Evolutionary conservation across 78 protist species (phyloP), one percentile per base, ranked within the genome.

Genomic region (Polysphondylium violaceum): DNA sequence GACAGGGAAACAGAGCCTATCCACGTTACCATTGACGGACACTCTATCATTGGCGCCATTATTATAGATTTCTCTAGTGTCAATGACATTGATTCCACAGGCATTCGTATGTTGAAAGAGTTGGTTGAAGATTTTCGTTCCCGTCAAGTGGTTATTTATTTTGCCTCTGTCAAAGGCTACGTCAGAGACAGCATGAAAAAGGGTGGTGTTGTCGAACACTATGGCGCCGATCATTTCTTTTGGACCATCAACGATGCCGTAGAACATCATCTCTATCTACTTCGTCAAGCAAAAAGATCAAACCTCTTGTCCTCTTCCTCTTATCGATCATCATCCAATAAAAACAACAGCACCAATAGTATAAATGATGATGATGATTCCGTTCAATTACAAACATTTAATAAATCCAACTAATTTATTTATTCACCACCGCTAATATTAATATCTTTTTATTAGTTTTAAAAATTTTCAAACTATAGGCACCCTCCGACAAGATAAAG

Each of bases 41-140:
- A 69, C 50, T 47, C 76, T 23, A 74, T 44, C 0, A 83, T 65
- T 31, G 85, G 78, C 43, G 88, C 95, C 1, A 71, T 92, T 5
- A 68, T 90, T 31, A 56, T 90, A 14, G 94, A 90, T 56, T 79
- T 74, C 44, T 43, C 64, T 51, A 59, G 71, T 38, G 85, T 90
- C n/a, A 75, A 90, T 31, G 87, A 79, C 64, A 72, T 90, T 31
- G 95, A 87, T 59, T 76, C 88, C 8, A 76, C 93, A 3, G 93
- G 88, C 31, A 53, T 76, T 43, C 63, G 77, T 29, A 76, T 76
- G 93, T 41, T 87, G 3, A 65, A 58, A 29, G 93, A 87, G 44
- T 33, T 87, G 17, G 93, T 87, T 21, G 58, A 44, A 2, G 93
- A 87, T 27, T 76, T 72, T 33, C 51, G 63, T 29, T 23, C 33